A percentile compares a stretch with the other conserved stretches of the same genome.
phyloP scores from a whole-genome alignment of 352 stramenopile species.

The Globisporangium perplexum region DNA sequence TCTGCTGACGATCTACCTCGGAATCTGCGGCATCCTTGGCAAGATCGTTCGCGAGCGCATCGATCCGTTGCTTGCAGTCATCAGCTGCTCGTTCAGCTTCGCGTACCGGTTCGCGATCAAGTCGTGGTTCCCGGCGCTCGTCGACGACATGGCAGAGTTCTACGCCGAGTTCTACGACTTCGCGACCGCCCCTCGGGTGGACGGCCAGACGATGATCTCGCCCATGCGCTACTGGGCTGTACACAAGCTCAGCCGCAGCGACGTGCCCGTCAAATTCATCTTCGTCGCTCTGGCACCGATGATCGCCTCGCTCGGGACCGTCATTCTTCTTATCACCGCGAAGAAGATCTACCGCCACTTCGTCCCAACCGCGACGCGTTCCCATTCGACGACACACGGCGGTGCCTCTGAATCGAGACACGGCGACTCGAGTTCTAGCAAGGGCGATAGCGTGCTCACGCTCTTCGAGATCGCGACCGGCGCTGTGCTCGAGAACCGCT shows the following conservation, averaged over 20 bases:
- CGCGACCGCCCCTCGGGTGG: background rate
- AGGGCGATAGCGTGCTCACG: constrained; percentile 14
- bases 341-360: constrained; percentile 25
- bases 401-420: background rate
- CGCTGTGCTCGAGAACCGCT: constrained; percentile 15
- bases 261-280: constrained; percentile 1
- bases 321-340: background rate
- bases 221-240: constrained; percentile 22
- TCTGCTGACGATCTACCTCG: constrained; percentile 14
- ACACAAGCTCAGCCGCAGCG: background rate
- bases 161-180: constrained; percentile 5
- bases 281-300: background rate
- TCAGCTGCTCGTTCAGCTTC: constrained; percentile 1
- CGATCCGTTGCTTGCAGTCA: constrained; percentile 4
- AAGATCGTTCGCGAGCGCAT: constrained; percentile 7
- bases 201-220: constrained; percentile 3
- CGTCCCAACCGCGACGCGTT: constrained; percentile 2
- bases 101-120: constrained; percentile 8
- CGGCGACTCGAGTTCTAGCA: too few species aligned
- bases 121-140: background rate
- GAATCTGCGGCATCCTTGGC: constrained; percentile 5
- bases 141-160: constrained; percentile 1
- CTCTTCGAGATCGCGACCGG: constrained; percentile 23
- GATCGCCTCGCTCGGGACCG: background rate
- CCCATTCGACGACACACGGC: background rate